Conservation (phyloP, 2,329 filamentous ascomycete species). For the Epicoccum sorghinum region DNA sequence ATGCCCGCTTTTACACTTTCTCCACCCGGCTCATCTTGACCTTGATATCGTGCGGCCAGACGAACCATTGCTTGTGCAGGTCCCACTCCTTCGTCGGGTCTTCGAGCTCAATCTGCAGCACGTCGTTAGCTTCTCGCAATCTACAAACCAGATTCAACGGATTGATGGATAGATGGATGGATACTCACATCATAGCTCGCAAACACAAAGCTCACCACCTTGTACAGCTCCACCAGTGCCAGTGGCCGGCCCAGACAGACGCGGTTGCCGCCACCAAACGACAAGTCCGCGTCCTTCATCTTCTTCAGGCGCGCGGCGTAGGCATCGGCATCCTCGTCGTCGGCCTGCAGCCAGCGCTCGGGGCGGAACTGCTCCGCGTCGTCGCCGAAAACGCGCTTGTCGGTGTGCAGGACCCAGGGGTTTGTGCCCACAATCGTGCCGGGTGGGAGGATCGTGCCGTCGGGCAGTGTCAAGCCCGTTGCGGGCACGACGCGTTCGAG, state of each 20-base stretch:
- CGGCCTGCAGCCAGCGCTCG: constrained; percentile 43
- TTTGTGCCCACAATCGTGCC: constrained; percentile 44
- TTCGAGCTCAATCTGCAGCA: constrained; percentile 43
- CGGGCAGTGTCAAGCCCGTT: constrained; percentile 23
- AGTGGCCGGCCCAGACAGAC: constrained; percentile 38
- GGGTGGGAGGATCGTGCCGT: constrained; percentile 33
- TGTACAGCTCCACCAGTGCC: constrained; percentile 46
- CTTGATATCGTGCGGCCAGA: constrained; percentile 45
- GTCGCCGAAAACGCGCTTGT: constrained; percentile 29
- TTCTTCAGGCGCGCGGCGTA: constrained; percentile 27
- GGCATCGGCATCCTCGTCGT: constrained; percentile 18
- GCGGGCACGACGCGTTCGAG: constrained; percentile 41
- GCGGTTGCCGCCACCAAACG: constrained; percentile 40
- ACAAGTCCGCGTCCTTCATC: constrained; percentile 45
- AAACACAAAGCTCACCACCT: constrained; percentile 60
- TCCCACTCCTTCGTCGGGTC: constrained; percentile 47
- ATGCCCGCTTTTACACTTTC: background rate
- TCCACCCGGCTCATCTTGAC: constrained; percentile 29
- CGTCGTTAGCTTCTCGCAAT: background rate
- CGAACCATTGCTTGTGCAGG: constrained; percentile 51
- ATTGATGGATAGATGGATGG: constrained; percentile 2
- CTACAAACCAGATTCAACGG: background rate
- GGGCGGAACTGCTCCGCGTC: constrained; percentile 29
- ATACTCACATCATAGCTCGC: constrained; percentile 50
- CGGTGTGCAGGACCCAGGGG: constrained; percentile 36